Evolutionary conservation across 768 basidiomycete species (phyloP), one percentile per base, ranked within the genome.

Genomic region (Dacryopinax spathularia): DNA sequence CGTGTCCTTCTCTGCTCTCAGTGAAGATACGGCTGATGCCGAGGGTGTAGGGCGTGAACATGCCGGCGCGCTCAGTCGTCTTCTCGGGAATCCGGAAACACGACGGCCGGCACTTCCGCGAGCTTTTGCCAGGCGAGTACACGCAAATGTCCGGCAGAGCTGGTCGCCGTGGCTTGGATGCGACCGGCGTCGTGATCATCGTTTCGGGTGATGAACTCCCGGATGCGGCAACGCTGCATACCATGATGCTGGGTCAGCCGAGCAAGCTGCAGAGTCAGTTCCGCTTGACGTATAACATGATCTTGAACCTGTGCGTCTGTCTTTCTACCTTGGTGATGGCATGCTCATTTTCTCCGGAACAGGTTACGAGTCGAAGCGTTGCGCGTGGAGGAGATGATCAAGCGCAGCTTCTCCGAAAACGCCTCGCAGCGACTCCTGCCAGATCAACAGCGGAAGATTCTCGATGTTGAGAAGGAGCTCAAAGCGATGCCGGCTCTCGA

Each of bases 121-220:
- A 92, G 37, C 86, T 95, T 34, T 74, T 91, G 1, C 87, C 91
- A 27, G 93, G 90, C 37, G 92, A 93, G 75, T 97, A 97, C 71
- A 99, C 95, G 0, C 96, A 99, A 70, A 99, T 99, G 96, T 94
- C 96, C 7, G 96, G 96, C 4, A 87, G 96, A 68, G 96, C 96
- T 16, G 96, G 96, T 25, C 86, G 96, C 34, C 87, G 96, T 72
- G 96, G 96, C 12, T 77, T 99, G 31, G 96, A 99, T 72, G 77
- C 87, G 3, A 98, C 93, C 0, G 96, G 96, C 35, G 96, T 94
- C 0, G 96, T 99, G 10, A 86, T 99, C 68, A 89, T 99, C 62
- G 80, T 90, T 60, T 84, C 84, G 0, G 85, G 86, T 66, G 89
- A 92, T 66, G 82, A 87, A 31, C 73, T 96, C 10, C 95, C 96